A percentile compares a stretch with the other conserved stretches of the same genome.
phyloP scores from a whole-genome alignment of 805 yeast species.

The Barnettozyma salicaria region DNA sequence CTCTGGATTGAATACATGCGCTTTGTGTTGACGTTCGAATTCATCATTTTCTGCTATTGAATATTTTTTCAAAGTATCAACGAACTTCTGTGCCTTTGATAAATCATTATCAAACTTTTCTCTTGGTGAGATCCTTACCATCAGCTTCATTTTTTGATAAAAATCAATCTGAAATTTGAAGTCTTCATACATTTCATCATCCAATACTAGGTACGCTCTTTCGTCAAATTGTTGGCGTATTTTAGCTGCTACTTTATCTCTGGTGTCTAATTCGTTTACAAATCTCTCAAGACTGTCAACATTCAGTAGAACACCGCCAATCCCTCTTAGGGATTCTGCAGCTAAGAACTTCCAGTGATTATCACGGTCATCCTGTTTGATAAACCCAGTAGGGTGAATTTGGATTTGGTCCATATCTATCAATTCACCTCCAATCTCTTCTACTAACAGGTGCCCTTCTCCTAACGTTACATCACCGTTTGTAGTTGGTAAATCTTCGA shows the following conservation, averaged over 20 bases:
- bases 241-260: constrained; percentile 46
- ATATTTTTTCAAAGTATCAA: constrained; percentile 19
- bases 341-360: constrained; percentile 49
- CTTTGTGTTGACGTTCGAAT: constrained; percentile 32
- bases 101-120: constrained; percentile 26
- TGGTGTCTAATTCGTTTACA: constrained; percentile 46
- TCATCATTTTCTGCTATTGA: constrained; percentile 24
- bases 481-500: constrained; percentile 44
- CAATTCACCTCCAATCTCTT: constrained; percentile 40
- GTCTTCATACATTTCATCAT: constrained; percentile 38
- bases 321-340: constrained; percentile 54
- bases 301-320: constrained; percentile 50
- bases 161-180: constrained; percentile 47
- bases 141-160: constrained; percentile 36
- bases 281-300: constrained; percentile 37
- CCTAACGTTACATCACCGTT: constrained; percentile 54
- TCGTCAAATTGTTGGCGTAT: constrained; percentile 30
- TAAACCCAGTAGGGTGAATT: constrained; percentile 59
- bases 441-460: constrained; percentile 50
- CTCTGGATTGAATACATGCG: constrained; percentile 27
- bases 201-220: constrained; percentile 33
- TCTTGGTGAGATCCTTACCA: constrained; percentile 26
- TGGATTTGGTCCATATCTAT: constrained; percentile 56
- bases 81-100: constrained; percentile 18
- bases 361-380: constrained; percentile 36